Conservation (phyloP, 2,329 filamentous ascomycete species). For the Trichoderma asperellum region DNA sequence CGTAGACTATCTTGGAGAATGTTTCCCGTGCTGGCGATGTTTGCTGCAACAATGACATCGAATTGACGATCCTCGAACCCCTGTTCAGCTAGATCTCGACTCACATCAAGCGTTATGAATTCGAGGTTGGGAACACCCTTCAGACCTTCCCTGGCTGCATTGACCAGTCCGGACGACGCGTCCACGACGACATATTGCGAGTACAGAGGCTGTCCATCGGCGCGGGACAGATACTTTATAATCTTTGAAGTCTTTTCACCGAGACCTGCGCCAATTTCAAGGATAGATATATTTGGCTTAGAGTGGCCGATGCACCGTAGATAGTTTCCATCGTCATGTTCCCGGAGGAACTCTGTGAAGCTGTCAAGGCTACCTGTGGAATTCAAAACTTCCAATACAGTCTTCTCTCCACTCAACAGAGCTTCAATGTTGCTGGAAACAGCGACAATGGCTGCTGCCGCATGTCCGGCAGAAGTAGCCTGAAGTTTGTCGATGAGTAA, state of each 20-base stretch:
- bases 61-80: constrained; percentile 33
- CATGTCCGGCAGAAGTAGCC: too few relatives aligned
- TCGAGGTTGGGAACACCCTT: constrained; percentile 27
- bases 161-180: constrained; percentile 31
- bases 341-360: neutral
- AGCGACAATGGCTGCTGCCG: too few relatives aligned
- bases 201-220: neutral
- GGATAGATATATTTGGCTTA: constrained; percentile 38
- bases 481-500: too few relatives aligned
- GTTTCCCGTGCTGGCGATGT: too few relatives aligned
- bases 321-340: constrained; percentile 32
- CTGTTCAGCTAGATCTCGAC: constrained; percentile 33
- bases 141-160: constrained; percentile 29
- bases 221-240: neutral
- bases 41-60: constrained; percentile 34
- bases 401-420: neutral
- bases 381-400: neutral
- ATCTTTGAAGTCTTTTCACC: constrained; percentile 32
- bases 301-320: constrained; percentile 33
- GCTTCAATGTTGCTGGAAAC: too few relatives aligned
- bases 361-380: neutral
- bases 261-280: constrained; percentile 47
- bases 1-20: constrained; percentile 28
- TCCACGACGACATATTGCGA: constrained; percentile 1
- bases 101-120: constrained; percentile 37